These are phyloP conservation scores for Nadsonia fulvescens DNA, from an alignment of 805 yeast genomes.

Conservation along the genomic window DNA sequence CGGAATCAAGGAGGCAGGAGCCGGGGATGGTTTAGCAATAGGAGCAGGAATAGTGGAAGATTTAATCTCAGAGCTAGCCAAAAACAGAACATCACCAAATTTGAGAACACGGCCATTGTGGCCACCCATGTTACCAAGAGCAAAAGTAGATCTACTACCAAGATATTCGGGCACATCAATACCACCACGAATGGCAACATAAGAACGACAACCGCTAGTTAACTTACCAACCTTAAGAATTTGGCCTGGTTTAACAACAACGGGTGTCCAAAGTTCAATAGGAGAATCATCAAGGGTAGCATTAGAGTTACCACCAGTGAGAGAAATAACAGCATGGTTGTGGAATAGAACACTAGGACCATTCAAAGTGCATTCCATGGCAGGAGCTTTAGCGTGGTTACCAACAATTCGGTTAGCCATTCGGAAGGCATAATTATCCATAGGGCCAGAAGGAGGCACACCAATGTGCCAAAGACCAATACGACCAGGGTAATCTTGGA, in stretches of 20 bases:
- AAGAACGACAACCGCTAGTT: slow-evolving; percentile 69
- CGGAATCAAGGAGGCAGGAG: slow-evolving; percentile 42
- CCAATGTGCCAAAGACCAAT: slow-evolving; percentile 75
- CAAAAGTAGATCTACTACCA: slow-evolving; percentile 94
- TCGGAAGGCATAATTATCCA: slow-evolving; percentile 86
- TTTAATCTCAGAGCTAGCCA: slow-evolving; percentile 58
- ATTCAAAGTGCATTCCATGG: slow-evolving; percentile 68
- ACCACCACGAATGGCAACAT: slow-evolving; percentile 82
- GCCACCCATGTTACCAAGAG: slow-evolving; percentile 82
- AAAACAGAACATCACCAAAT: slow-evolving; percentile 77
- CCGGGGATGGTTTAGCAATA: slow-evolving; percentile 37
- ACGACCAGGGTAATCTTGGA: slow-evolving; percentile 92
- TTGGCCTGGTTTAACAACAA: slow-evolving; percentile 56
- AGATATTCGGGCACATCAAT: slow-evolving; percentile 85
- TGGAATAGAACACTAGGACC: slow-evolving; percentile 85
- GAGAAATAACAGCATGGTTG: slow-evolving; percentile 53
- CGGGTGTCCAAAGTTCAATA: slow-evolving; percentile 54
- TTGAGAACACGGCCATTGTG: slow-evolving; percentile 83
- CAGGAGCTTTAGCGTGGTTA: slow-evolving; percentile 66
- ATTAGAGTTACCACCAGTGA: slow-evolving; percentile 71
- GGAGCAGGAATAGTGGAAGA: slow-evolving; percentile 62
- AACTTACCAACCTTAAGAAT: slow-evolving; percentile 68
- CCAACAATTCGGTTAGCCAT: slow-evolving; percentile 85
- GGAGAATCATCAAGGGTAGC: slow-evolving; percentile 45
- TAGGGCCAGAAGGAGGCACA: slow-evolving; percentile 97